Percentiles rank a stretch among this genome's conserved stretches.
phyloP scores from a whole-genome alignment of 1,284 basidiomycete species.

The Exsudoporus floridanus region DNA sequence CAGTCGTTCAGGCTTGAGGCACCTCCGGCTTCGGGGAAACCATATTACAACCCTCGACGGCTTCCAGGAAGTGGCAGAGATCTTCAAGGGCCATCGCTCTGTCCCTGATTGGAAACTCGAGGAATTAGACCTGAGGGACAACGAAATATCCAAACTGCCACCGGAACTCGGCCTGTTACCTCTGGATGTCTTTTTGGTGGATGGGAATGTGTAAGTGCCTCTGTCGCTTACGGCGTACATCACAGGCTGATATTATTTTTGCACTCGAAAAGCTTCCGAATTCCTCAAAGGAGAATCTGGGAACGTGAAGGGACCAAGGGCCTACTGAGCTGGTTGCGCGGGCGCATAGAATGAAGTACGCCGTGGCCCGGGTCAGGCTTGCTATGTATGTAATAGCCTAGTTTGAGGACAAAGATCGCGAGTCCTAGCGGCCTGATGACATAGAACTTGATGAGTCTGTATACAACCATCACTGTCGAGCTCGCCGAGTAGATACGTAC shows the following conservation, averaged over 20 bases:
- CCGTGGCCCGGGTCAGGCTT: not conserved
- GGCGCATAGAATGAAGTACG: conserved; percentile 56
- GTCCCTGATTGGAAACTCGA: conserved; percentile 70
- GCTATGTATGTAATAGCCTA: not conserved
- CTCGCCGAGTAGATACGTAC: too few species aligned
- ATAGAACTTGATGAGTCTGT: not conserved
- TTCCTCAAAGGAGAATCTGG: conserved; percentile 77
- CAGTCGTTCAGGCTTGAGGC: conserved; percentile 53
- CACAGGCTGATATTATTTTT: conserved; percentile 7
- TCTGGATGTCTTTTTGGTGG: conserved; percentile 75
- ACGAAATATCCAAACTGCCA: conserved; percentile 67
- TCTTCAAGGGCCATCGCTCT: conserved; percentile 62
- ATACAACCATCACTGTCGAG: too few species aligned
- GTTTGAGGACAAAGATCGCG: not conserved
- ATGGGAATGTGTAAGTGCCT: conserved; percentile 75
- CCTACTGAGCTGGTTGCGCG: conserved; percentile 69
- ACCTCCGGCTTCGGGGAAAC: conserved; percentile 68
- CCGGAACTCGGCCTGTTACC: conserved; percentile 70
- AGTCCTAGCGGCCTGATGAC: not conserved
- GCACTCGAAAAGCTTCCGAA: conserved; percentile 57
- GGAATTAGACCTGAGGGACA: conserved; percentile 76
- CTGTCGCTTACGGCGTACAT: conserved; percentile 1
- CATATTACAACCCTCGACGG: conserved; percentile 58
- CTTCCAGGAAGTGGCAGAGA: conserved; percentile 55
- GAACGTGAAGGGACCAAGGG: conserved; percentile 83